phyloP scores from a whole-genome alignment of 139 green algal species.

The Edaphochlamys debaryana region DNA sequence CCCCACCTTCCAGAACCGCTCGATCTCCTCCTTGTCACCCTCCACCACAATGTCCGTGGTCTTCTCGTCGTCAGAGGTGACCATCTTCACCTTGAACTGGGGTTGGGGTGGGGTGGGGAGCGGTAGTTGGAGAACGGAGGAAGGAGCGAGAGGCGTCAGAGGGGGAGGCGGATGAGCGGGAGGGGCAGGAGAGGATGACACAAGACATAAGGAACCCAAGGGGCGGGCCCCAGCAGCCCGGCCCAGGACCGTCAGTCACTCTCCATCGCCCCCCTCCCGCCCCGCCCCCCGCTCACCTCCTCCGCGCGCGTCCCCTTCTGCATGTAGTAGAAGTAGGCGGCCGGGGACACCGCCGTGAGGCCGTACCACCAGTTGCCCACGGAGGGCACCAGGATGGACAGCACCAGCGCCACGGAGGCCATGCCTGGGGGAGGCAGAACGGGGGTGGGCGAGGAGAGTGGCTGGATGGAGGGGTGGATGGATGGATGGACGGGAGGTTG shows the following conservation, averaged over 20 bases:
- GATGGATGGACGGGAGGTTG: neutral
- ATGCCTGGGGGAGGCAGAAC: no score
- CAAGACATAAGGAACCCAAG: no score
- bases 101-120: neutral
- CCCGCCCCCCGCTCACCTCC: constrained; percentile 61
- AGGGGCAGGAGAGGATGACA: no score
- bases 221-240: no score
- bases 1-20: constrained; percentile 79
- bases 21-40: constrained; percentile 90
- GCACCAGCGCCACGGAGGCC: constrained; percentile 81
- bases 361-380: constrained; percentile 88
- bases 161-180: no score
- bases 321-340: constrained; percentile 87
- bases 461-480: neutral
- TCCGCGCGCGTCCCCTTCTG: constrained; percentile 74
- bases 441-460: no score
- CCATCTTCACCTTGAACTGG: constrained; percentile 85
- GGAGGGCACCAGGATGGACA: constrained; percentile 72
- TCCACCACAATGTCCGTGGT: constrained; percentile 89
- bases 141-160: neutral
- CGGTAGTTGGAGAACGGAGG: neutral
- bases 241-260: no score
- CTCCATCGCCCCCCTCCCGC: no score
- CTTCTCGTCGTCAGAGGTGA: constrained; percentile 84
- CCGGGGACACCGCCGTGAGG: constrained; percentile 76